Evolutionary conservation across 2,329 filamentous ascomycete genomes (phyloP).

Genomic region (Diaporthe eres): DNA sequence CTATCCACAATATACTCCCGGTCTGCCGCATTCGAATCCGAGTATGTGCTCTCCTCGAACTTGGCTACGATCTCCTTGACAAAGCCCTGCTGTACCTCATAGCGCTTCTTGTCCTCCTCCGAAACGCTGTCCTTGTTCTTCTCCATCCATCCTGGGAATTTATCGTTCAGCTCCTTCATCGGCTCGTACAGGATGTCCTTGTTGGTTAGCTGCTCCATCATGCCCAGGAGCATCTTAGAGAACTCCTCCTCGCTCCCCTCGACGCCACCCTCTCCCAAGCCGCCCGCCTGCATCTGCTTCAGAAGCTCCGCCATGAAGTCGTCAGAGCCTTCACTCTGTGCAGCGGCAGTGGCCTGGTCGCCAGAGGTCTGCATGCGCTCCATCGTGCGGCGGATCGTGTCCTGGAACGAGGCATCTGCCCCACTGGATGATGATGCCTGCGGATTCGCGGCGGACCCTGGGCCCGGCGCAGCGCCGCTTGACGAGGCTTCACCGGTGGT

Average conservation of each 20-base stretch:
- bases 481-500: conserved; percentile 48
- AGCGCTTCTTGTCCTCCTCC: conserved; percentile 82
- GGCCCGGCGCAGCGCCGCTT: conserved; percentile 44
- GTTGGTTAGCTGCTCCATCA: conserved; percentile 99
- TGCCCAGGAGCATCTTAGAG: conserved; percentile 93
- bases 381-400: conserved; percentile 94
- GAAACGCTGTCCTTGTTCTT: conserved; percentile 78
- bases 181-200: conserved; percentile 99
- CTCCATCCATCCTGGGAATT: conserved; percentile 91
- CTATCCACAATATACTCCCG: conserved; percentile 94
- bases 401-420: conserved; percentile 82
- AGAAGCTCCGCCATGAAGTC: conserved; percentile 94
- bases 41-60: conserved; percentile 87
- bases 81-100: conserved; percentile 83
- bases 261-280: conserved; percentile 60
- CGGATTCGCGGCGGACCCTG: conserved; percentile 46
- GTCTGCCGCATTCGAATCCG: conserved; percentile 84
- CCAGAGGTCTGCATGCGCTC: conserved; percentile 94
- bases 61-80: conserved; percentile 89
- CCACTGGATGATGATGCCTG: conserved; percentile 46
- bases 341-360: conserved; percentile 85
- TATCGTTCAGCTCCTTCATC: conserved; percentile 96
- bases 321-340: conserved; percentile 75
- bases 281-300: conserved; percentile 83
- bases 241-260: conserved; percentile 84